Percentiles rank a stretch among this genome's conserved stretches.
Evolutionary conservation across 1,284 basidiomycete species (phyloP).

Genomic region (Waitea zeae): DNA sequence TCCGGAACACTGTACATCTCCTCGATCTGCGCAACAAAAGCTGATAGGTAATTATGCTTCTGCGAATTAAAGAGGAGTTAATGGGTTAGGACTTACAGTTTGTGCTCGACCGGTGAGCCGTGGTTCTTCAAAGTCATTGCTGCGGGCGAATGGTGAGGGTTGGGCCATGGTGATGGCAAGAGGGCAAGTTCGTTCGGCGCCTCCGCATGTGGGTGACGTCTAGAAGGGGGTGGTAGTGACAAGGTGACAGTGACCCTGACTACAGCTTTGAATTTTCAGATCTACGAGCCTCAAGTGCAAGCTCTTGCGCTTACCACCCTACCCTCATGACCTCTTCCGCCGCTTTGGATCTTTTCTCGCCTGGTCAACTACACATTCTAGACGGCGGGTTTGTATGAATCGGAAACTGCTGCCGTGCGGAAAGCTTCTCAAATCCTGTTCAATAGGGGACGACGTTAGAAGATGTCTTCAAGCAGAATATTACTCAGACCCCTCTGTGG

Average conservation of each 20-base stretch:
- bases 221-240: too few relatives aligned
- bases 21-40: constrained; percentile 49
- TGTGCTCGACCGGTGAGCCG: constrained; percentile 57
- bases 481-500: constrained; percentile 46
- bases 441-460: constrained; percentile 53
- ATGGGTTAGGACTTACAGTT: constrained; percentile 38
- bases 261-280: too few relatives aligned
- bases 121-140: constrained; percentile 57
- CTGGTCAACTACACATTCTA: constrained; percentile 5
- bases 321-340: too few relatives aligned
- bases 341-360: too few relatives aligned
- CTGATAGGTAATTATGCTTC: constrained; percentile 15
- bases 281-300: too few relatives aligned
- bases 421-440: neutral
- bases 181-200: too few relatives aligned
- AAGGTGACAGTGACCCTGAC: too few relatives aligned
- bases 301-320: too few relatives aligned
- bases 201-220: too few relatives aligned
- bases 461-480: constrained; percentile 29
- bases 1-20: constrained; percentile 98
- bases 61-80: constrained; percentile 6
- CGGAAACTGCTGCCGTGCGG: neutral
- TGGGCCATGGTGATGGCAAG: constrained; percentile 37
- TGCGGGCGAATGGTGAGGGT: constrained; percentile 69
- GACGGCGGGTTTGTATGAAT: constrained; percentile 9